phyloP scores from a whole-genome alignment of 768 basidiomycete genomes.

The Dacryopinax spathularia region DNA sequence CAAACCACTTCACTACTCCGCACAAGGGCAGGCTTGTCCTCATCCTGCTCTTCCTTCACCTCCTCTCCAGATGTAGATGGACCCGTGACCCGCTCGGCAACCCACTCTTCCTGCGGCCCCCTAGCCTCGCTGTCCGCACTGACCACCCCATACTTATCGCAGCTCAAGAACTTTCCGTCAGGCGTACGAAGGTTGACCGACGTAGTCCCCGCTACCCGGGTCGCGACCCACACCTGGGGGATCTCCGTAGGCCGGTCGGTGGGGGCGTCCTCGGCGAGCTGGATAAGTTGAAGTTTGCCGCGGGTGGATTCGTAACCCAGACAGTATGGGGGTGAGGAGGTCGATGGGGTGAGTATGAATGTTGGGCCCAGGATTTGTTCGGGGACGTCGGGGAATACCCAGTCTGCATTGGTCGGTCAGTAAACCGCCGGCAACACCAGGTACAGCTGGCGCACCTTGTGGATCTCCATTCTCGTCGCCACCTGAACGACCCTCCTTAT shows the following conservation, averaged over 20 bases:
- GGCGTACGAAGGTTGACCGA: constrained; percentile 71
- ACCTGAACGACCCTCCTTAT: constrained; percentile 33
- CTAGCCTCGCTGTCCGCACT: constrained; percentile 76
- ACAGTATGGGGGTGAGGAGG: constrained; percentile 60
- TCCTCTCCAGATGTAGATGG: background rate
- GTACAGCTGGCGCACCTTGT: constrained; percentile 10
- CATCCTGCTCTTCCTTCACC: background rate
- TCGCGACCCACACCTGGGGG: constrained; percentile 82
- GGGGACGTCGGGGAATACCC: constrained; percentile 61
- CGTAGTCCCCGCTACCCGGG: constrained; percentile 66
- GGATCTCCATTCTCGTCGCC: constrained; percentile 10
- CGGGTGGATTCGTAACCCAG: constrained; percentile 68
- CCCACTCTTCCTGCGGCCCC: constrained; percentile 90
- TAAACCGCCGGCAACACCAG: constrained; percentile 34
- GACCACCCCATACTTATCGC: constrained; percentile 72
- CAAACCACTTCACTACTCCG: background rate
- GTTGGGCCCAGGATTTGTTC: constrained; percentile 76
- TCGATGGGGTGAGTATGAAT: constrained; percentile 55
- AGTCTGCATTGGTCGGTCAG: constrained; percentile 34
- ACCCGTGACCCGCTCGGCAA: constrained; percentile 28
- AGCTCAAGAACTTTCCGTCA: constrained; percentile 76
- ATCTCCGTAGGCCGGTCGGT: constrained; percentile 49
- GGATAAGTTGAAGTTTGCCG: constrained; percentile 49
- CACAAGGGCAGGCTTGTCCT: background rate
- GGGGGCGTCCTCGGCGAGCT: constrained; percentile 4